phyloP scores from a whole-genome alignment of 768 basidiomycete species.

The Panaeolus papilionaceus region DNA sequence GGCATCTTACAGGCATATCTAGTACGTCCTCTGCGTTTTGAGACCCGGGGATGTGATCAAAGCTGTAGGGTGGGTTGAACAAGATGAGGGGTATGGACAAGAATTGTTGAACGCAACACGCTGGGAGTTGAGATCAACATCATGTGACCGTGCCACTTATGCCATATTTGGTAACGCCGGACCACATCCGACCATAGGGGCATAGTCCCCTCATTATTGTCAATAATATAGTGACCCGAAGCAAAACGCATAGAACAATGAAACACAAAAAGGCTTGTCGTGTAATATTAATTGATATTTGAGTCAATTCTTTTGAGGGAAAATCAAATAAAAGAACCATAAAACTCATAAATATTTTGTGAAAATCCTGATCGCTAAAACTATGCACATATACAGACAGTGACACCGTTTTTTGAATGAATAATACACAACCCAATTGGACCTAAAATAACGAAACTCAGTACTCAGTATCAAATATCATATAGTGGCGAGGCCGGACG shows the following conservation, averaged over 20 bases:
- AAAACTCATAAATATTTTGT: no score
- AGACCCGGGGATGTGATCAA: not conserved
- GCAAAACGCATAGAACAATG: no score
- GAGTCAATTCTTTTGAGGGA: no score
- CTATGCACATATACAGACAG: no score
- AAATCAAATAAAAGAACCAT: no score
- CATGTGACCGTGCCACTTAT: constrained; percentile 12
- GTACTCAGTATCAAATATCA: not conserved
- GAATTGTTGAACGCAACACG: constrained; percentile 4
- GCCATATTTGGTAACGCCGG: not conserved
- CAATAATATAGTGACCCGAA: no score
- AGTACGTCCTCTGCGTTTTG: not conserved
- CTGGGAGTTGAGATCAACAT: not conserved
- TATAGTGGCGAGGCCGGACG: not conserved
- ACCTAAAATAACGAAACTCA: not conserved
- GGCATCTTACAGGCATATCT: not conserved
- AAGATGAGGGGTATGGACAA: constrained; percentile 7
- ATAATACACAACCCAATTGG: not conserved
- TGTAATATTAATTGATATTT: no score
- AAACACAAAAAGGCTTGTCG: no score
- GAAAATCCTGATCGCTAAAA: no score
- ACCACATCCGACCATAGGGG: no score
- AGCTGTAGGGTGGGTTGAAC: not conserved
- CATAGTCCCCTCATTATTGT: no score
- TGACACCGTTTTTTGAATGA: no score